Conservation (phyloP, 176 grass and related monocot species). For the Musa troglodytarum region DNA sequence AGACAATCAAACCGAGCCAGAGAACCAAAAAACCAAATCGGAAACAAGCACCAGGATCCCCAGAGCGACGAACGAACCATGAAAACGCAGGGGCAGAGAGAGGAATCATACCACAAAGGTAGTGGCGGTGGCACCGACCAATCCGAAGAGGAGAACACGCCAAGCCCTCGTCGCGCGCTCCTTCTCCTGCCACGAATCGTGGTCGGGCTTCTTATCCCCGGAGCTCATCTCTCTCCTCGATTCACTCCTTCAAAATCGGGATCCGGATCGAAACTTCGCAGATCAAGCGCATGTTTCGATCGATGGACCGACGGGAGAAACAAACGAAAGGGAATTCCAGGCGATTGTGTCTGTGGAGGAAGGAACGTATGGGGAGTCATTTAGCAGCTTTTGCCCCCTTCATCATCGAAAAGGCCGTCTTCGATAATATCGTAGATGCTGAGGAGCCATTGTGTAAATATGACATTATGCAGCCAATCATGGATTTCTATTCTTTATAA, state of each 20-base stretch:
- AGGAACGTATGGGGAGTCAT: neutral
- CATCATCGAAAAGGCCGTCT: no score
- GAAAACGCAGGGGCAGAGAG: neutral
- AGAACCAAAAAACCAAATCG: neutral
- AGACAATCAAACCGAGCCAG: neutral
- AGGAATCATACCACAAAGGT: conserved; percentile 41
- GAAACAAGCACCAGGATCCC: neutral
- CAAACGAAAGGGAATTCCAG: neutral
- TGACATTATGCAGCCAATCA: no score
- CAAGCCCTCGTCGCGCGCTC: conserved; percentile 49
- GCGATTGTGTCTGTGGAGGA: neutral
- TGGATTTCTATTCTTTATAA: no score
- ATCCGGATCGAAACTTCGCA: neutral
- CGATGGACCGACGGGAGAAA: neutral
- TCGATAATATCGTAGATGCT: no score
- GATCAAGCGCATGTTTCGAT: conserved; percentile 11
- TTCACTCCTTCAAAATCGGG: neutral
- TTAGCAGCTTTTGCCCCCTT: no score
- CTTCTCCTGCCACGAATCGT: conserved; percentile 27
- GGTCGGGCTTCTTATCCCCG: neutral
- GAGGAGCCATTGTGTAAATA: no score
- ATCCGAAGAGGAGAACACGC: conserved; percentile 68
- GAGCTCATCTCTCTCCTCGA: conserved; percentile 12
- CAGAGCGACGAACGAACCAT: neutral
- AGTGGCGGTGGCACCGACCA: conserved; percentile 72